phyloP scores from a whole-genome alignment of 2,329 filamentous ascomycete species.

The Alternaria angustiovoidea region DNA sequence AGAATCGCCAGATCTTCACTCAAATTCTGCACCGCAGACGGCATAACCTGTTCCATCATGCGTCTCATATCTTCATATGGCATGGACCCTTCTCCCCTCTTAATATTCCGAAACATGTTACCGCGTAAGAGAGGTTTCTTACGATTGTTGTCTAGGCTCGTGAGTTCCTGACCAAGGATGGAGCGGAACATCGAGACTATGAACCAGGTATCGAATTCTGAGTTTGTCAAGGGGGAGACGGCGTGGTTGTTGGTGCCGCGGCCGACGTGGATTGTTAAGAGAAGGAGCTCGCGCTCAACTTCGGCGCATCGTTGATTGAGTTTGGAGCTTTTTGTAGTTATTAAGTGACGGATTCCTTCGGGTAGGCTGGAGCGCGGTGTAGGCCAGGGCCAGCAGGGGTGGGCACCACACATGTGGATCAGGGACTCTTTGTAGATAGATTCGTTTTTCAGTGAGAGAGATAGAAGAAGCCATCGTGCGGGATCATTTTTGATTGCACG shows the following conservation, averaged over 20 bases:
- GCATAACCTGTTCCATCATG: slow-evolving; percentile 24
- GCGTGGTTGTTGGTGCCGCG: neutral
- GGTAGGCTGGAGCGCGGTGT: slow-evolving; percentile 18
- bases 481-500: slow-evolving; percentile 43
- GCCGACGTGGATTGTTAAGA: slow-evolving; percentile 25
- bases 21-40: slow-evolving; percentile 26
- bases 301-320: slow-evolving; percentile 22
- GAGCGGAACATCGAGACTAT: slow-evolving; percentile 45
- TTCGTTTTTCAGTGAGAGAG: slow-evolving; percentile 33
- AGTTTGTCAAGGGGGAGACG: neutral
- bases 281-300: slow-evolving; percentile 37
- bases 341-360: slow-evolving; percentile 14
- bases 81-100: slow-evolving; percentile 42
- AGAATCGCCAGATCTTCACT: slow-evolving; percentile 33
- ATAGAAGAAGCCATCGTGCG: slow-evolving; percentile 44
- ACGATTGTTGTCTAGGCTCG: slow-evolving; percentile 4
- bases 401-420: slow-evolving; percentile 46
- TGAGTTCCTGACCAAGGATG: slow-evolving; percentile 33
- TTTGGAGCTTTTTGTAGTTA: slow-evolving; percentile 24
- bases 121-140: slow-evolving; percentile 24
- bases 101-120: slow-evolving; percentile 39
- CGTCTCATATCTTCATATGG: slow-evolving; percentile 30
- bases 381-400: slow-evolving; percentile 34
- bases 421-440: slow-evolving; percentile 49
- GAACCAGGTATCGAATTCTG: slow-evolving; percentile 35